These are phyloP conservation scores for Phytopythium chamaehyphon DNA, from an alignment of 352 stramenopile species.

Conservation along the genomic window DNA sequence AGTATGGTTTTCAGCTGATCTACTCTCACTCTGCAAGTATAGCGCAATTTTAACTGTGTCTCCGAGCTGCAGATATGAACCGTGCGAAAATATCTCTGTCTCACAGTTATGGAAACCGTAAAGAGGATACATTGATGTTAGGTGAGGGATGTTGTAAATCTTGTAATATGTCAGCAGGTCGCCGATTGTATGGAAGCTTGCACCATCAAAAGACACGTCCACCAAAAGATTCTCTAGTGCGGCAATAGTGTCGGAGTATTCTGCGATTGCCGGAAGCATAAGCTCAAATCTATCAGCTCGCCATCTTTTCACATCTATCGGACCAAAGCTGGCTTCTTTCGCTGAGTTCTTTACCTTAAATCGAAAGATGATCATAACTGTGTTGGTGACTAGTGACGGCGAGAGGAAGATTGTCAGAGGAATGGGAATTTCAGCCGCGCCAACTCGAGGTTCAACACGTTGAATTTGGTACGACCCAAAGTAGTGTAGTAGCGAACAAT, in stretches of 20 bases:
- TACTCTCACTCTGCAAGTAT: conserved; percentile 23
- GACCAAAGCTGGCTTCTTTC: conserved; percentile 26
- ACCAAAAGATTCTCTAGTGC: conserved; percentile 26
- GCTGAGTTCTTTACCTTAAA: conserved; percentile 16
- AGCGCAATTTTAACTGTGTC: conserved; percentile 42
- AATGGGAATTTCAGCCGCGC: conserved; percentile 59
- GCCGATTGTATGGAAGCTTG: conserved; percentile 41
- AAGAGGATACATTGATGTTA: conserved; percentile 41
- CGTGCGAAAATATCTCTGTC: conserved; percentile 39
- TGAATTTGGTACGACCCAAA: conserved; percentile 48
- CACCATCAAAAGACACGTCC: conserved; percentile 54
- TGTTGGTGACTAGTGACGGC: conserved; percentile 43
- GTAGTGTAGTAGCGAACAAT: conserved; percentile 41
- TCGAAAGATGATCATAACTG: conserved; percentile 34
- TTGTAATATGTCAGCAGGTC: conserved; percentile 44
- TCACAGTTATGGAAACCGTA: conserved; percentile 44
- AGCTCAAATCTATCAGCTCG: conserved; percentile 34
- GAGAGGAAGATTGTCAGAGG: conserved; percentile 30
- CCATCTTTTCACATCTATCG: conserved; percentile 35
- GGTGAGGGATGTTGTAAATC: conserved; percentile 56
- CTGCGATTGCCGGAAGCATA: conserved; percentile 31
- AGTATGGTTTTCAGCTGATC: conserved; percentile 4
- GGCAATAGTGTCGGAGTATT: conserved; percentile 25
- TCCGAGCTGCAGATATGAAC: conserved; percentile 28
- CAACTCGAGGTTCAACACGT: conserved; percentile 38